phyloP scores from a whole-genome alignment of 371 early-diverging fungal genomes.

The Funneliformis caledonium region DNA sequence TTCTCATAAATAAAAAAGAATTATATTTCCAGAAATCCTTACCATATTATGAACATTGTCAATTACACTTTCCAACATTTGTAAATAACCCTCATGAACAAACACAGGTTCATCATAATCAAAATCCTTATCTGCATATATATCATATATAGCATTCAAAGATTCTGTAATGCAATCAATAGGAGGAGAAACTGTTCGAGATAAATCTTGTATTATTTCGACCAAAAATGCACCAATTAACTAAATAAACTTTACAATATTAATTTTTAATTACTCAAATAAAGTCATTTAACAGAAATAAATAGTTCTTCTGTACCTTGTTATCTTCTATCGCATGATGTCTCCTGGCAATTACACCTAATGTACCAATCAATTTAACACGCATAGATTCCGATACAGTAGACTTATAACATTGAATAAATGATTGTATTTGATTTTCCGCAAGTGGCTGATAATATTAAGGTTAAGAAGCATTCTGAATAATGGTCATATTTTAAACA shows the following conservation, averaged over 20 bases:
- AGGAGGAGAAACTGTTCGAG: slow-evolving; percentile 45
- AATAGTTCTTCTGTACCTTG: slow-evolving; percentile 57
- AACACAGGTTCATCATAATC: slow-evolving; percentile 88
- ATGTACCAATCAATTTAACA: slow-evolving; percentile 74
- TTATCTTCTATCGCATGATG: slow-evolving; percentile 76
- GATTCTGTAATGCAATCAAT: slow-evolving; percentile 71
- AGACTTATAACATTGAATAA: slow-evolving; percentile 34
- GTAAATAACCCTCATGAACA: slow-evolving; percentile 69
- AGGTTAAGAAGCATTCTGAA: slow-evolving; percentile 5
- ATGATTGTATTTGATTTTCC: slow-evolving; percentile 28
- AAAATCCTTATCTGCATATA: slow-evolving; percentile 83
- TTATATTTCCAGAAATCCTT: slow-evolving; percentile 39
- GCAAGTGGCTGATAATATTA: slow-evolving; percentile 45
- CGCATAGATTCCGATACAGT: slow-evolving; percentile 58
- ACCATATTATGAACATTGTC: slow-evolving; percentile 58
- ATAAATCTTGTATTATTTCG: slow-evolving; percentile 50
- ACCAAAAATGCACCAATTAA: slow-evolving; percentile 69
- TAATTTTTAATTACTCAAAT: neutral
- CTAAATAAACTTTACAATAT: slow-evolving; percentile 40
- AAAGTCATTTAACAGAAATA: neutral
- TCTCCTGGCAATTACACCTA: slow-evolving; percentile 75
- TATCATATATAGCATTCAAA: slow-evolving; percentile 84
- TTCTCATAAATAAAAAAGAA: neutral
- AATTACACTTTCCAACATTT: slow-evolving; percentile 59
- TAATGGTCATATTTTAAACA: neutral